Evolutionary conservation across 495 filamentous ascomycete species (phyloP), one percentile per base, ranked within the genome.

Genomic region (Neurospora sp.): DNA sequence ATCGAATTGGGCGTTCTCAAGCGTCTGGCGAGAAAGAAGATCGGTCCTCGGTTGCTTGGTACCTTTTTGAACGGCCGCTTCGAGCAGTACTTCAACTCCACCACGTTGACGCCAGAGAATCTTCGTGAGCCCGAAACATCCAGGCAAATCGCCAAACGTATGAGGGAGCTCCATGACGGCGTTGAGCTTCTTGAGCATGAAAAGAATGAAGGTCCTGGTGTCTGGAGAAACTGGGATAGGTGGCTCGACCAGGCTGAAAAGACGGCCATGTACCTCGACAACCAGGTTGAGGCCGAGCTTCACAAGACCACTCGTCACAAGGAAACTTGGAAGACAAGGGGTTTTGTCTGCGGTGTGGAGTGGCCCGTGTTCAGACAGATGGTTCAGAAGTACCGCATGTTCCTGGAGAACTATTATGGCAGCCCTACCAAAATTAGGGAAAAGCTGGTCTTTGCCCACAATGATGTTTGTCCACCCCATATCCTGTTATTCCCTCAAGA

Each of bases 1-100:
- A 93, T 89, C 35, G 96, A 99, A 81, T 84, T 99, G 39, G 88
- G 89, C 69, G 96, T 98, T 70, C 87, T 99, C 22, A 88, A 91
- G 59, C 91, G 96, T 14, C 88, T 99, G 18, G 93, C 93, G 14
- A 88, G 91, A 41, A 96, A 97, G 87, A 91, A 91, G 73, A 99
- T 99, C 71, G 96, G 96, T 5, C 96, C 96, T 14, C 89, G 93
- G 27, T 84, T 99, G n/a, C 85, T 98, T 0, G 96, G 96, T 9
- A 98, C 93, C 3, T 99, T 99, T 79, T 85, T 84, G 9, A 99
- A 99, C 78, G 96, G 96, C n/a, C 90, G 96, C 22, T 98, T 99
- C 75, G 96, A 99, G 81, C 90, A 98, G 81, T 97, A 90, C 79
- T 91, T 96, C 76, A 87, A 97, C 77, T 93, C 96, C 0, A 85